Evolutionary conservation across 2,329 filamentous ascomycete genomes (phyloP).

Genomic region (Dryadomyces quercus-mongolicae): DNA sequence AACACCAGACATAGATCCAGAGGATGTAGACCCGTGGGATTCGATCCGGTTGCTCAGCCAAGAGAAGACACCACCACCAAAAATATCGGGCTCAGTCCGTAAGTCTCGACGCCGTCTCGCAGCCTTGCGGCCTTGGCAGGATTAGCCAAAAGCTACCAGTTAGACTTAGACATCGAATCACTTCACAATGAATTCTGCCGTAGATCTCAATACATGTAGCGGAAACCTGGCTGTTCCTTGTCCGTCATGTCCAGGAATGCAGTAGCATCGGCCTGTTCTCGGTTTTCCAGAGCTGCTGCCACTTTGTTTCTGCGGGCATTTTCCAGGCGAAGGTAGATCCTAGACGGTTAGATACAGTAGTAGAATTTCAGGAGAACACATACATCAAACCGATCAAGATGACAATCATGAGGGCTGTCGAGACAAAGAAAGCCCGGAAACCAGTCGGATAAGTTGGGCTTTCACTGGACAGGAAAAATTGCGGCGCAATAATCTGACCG

Average conservation of each 20-base stretch:
- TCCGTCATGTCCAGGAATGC: slow-evolving; percentile 7
- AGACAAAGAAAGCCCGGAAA: slow-evolving; percentile 53
- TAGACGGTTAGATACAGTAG: slow-evolving; percentile 21
- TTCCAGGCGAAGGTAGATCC: slow-evolving; percentile 25
- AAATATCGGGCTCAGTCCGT: too few species aligned
- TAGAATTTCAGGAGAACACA: background rate
- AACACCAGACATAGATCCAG: too few species aligned
- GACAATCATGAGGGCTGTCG: slow-evolving; percentile 39
- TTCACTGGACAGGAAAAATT: slow-evolving; percentile 47
- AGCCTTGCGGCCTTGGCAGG: too few species aligned
- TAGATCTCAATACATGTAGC: slow-evolving; percentile 6
- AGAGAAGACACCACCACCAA: too few species aligned
- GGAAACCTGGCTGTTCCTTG: slow-evolving; percentile 8
- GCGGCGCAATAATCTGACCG: slow-evolving; percentile 30
- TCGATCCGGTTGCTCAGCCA: too few species aligned
- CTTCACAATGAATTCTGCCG: too few species aligned
- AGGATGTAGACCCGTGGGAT: too few species aligned
- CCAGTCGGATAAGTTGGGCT: slow-evolving; percentile 48
- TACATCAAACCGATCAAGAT: slow-evolving; percentile 22
- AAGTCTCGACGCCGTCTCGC: too few species aligned
- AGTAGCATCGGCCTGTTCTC: slow-evolving; percentile 3
- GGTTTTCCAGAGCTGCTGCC: slow-evolving; percentile 1
- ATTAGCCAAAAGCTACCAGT: too few species aligned
- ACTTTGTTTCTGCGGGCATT: slow-evolving; percentile 3
- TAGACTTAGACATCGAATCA: too few species aligned